These are phyloP conservation scores for Thielaviopsis euricoi DNA, from an alignment of 2,329 filamentous ascomycete genomes.

Conservation along the genomic window DNA sequence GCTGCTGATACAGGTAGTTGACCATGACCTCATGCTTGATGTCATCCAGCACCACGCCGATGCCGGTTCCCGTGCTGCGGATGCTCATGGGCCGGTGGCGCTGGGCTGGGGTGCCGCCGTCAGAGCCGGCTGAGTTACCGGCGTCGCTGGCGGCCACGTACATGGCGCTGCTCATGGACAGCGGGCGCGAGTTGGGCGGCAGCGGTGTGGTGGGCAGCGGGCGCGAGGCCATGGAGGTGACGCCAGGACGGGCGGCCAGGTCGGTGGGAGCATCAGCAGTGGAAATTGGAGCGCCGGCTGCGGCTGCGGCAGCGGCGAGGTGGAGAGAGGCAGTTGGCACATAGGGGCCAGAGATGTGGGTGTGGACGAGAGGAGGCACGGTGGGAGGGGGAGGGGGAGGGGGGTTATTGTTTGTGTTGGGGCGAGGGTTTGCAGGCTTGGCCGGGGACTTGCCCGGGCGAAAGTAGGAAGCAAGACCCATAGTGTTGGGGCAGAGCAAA, in stretches of 20 bases:
- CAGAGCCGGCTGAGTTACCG: background rate
- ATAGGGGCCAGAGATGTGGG: background rate
- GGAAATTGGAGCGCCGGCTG: no score
- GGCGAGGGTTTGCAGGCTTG: background rate
- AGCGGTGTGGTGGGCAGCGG: background rate
- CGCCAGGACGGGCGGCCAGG: no score
- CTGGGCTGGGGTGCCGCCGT: background rate
- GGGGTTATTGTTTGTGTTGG: no score
- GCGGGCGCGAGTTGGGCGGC: background rate
- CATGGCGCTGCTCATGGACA: background rate
- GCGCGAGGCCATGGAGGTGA: background rate
- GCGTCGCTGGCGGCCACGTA: background rate
- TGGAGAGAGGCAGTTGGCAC: background rate
- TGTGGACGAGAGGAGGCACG: no score
- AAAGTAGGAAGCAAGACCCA: slow-evolving; percentile 49
- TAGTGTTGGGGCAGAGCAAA: slow-evolving; percentile 18
- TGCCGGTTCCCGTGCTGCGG: slow-evolving; percentile 18
- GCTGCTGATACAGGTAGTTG: slow-evolving; percentile 67
- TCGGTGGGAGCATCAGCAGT: no score
- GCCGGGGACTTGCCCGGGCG: slow-evolving; percentile 21
- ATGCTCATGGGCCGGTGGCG: background rate
- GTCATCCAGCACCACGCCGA: slow-evolving; percentile 46
- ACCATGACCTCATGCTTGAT: slow-evolving; percentile 74
- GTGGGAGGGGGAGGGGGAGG: no score
- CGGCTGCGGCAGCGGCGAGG: no score